A percentile compares a stretch with the other conserved stretches of the same genome.
These are phyloP conservation scores for Pontederia crassipes DNA, from an alignment of 176 grass and related monocot genomes.

Conservation along the genomic window DNA sequence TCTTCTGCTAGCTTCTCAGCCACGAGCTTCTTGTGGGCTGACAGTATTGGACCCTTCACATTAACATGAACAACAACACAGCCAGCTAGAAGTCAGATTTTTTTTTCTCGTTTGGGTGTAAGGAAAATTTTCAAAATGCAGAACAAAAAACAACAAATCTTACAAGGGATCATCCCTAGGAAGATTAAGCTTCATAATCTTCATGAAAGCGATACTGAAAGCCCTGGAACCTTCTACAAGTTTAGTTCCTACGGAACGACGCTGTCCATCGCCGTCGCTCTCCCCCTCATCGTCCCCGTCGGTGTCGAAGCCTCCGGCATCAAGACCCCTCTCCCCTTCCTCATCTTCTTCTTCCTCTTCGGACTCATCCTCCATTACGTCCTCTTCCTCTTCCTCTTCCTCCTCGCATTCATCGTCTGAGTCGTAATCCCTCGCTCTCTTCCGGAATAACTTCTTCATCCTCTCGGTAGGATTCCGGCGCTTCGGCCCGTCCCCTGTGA, in stretches of 20 bases:
- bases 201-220: constrained; percentile 60
- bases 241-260: constrained; percentile 16
- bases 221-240: constrained; percentile 72
- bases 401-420: constrained; percentile 35
- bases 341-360: neutral
- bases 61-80: neutral
- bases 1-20: constrained; percentile 75
- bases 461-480: constrained; percentile 53
- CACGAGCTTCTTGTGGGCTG: constrained; percentile 68
- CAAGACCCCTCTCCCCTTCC: constrained; percentile 3
- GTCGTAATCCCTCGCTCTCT: constrained; percentile 79
- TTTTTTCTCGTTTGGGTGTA: neutral
- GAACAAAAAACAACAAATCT: neutral
- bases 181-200: constrained; percentile 76
- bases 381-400: neutral
- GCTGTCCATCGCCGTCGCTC: constrained; percentile 4
- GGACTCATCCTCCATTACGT: neutral
- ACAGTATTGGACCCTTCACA: constrained; percentile 64
- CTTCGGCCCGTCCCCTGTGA: constrained; percentile 25
- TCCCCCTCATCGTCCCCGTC: constrained; percentile 23
- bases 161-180: constrained; percentile 51
- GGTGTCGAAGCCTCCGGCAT: constrained; percentile 22
- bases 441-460: constrained; percentile 63
- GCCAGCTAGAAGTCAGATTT: neutral
- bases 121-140: neutral